phyloP scores from a whole-genome alignment of 2,329 filamentous ascomycete species.

The Xylariaceae sp. region DNA sequence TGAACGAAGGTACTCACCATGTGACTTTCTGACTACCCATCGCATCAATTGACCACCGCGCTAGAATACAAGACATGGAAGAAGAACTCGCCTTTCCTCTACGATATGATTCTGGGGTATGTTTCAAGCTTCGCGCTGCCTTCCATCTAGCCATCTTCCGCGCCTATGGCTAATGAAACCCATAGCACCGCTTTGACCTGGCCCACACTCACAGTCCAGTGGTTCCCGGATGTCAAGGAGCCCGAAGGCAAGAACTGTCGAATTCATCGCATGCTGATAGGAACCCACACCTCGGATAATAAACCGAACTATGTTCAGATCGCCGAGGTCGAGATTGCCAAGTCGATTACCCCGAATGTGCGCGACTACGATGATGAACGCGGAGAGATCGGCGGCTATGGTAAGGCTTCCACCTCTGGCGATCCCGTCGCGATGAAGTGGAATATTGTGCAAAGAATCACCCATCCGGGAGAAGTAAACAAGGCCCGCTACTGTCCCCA shows the following conservation, averaged over 20 bases:
- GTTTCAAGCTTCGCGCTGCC: constrained; percentile 7
- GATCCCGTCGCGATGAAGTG: constrained; percentile 75
- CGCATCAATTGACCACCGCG: constrained; percentile 11
- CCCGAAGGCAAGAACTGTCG: constrained; percentile 81
- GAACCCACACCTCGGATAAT: constrained; percentile 86
- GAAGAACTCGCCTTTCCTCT: constrained; percentile 97
- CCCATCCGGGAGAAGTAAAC: constrained; percentile 95
- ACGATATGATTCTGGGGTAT: constrained; percentile 89
- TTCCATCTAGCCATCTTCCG: not conserved
- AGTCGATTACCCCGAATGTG: constrained; percentile 65
- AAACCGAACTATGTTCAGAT: constrained; percentile 91
- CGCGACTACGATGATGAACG: constrained; percentile 86
- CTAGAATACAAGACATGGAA: constrained; percentile 99
- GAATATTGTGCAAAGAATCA: constrained; percentile 90
- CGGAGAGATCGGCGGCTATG: constrained; percentile 91
- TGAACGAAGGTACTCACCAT: constrained; percentile 72
- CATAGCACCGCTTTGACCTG: constrained; percentile 80
- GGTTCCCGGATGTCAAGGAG: constrained; percentile 92
- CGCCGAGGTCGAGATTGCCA: constrained; percentile 88
- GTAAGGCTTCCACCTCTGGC: constrained; percentile 48
- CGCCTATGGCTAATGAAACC: constrained; percentile 1
- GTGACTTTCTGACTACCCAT: not conserved
- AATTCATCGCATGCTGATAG: constrained; percentile 82
- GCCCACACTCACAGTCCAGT: constrained; percentile 96
- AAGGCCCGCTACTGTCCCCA: constrained; percentile 97